phyloP scores from a whole-genome alignment of 169 alveolate species.

The Cryptosporidium felis region DNA sequence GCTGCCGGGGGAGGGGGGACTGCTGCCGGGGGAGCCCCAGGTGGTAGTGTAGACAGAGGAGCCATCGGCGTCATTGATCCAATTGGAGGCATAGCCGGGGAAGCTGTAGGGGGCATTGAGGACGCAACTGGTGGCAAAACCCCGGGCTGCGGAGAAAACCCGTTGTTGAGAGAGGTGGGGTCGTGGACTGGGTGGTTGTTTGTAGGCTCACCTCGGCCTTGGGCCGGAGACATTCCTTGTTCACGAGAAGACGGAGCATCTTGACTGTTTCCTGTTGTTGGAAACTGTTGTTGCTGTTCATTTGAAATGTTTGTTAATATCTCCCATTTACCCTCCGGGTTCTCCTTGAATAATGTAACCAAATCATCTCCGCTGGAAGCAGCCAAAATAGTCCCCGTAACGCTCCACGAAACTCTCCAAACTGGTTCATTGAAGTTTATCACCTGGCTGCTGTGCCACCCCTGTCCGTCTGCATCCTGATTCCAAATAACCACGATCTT shows the following conservation, averaged over 20 bases:
- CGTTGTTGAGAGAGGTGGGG: not conserved
- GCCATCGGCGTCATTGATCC: not conserved
- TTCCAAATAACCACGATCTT: conserved; percentile 77
- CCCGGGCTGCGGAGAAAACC: not conserved
- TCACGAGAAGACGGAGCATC: too few relatives aligned
- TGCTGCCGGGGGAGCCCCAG: not conserved
- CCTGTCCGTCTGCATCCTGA: conserved; percentile 74
- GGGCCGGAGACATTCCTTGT: too few relatives aligned
- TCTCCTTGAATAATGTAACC: conserved; percentile 74
- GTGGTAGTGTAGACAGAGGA: not conserved
- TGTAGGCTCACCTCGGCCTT: too few relatives aligned
- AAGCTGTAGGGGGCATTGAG: not conserved
- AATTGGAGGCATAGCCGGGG: not conserved
- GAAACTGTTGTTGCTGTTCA: not conserved
- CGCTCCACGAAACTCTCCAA: conserved; percentile 80
- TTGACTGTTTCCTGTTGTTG: too few relatives aligned
- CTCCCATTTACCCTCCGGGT: conserved; percentile 77
- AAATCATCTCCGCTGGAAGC: conserved; percentile 76
- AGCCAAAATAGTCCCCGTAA: conserved; percentile 77
- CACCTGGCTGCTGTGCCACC: conserved; percentile 74
- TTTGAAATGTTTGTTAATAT: conserved; percentile 71
- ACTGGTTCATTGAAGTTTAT: conserved; percentile 75
- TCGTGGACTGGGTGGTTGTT: too few relatives aligned
- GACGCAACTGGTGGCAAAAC: not conserved
- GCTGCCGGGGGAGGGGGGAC: not conserved